These are phyloP conservation scores for Liriodendron chinense DNA, from an alignment of 164 flowering plant genomes.

Conservation along the genomic window DNA sequence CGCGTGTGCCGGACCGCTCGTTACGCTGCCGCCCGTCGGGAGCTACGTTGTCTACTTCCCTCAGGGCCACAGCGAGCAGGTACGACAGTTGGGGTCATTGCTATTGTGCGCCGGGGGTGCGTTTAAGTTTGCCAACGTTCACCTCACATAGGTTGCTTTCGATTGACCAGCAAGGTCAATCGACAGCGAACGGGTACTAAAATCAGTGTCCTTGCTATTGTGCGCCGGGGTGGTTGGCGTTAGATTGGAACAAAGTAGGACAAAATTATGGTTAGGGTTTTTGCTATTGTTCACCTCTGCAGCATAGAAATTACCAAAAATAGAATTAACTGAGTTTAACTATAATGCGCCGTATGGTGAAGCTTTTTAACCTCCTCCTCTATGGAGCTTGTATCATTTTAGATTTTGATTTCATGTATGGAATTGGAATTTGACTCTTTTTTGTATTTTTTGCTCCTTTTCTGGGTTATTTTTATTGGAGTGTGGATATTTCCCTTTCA, in stretches of 20 bases:
- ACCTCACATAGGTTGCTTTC: not conserved
- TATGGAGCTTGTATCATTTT: not conserved
- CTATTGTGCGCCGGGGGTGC: not conserved
- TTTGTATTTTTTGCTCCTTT: not conserved
- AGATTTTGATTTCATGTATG: not conserved
- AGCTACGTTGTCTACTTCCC: conserved; percentile 86
- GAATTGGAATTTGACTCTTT: not conserved
- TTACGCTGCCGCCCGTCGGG: conserved; percentile 75
- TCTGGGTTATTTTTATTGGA: not conserved
- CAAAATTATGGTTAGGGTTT: not conserved
- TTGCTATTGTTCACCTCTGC: conserved; percentile 5
- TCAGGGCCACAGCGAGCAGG: conserved; percentile 96
- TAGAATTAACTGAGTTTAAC: too few species aligned
- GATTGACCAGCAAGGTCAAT: not conserved
- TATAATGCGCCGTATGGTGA: not conserved
- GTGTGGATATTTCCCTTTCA: not conserved
- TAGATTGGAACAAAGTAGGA: not conserved
- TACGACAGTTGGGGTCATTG: conserved; percentile 7
- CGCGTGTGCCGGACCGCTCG: conserved; percentile 90
- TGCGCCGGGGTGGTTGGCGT: not conserved
- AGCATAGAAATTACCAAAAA: too few species aligned
- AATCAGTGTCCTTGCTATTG: not conserved
- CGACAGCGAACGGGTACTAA: not conserved
- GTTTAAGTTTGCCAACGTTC: not conserved
- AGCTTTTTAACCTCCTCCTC: not conserved